A percentile compares a stretch with the other conserved stretches of the same genome.
phyloP scores from a whole-genome alignment of 257 asterid species.

The Scutellaria minor region DNA sequence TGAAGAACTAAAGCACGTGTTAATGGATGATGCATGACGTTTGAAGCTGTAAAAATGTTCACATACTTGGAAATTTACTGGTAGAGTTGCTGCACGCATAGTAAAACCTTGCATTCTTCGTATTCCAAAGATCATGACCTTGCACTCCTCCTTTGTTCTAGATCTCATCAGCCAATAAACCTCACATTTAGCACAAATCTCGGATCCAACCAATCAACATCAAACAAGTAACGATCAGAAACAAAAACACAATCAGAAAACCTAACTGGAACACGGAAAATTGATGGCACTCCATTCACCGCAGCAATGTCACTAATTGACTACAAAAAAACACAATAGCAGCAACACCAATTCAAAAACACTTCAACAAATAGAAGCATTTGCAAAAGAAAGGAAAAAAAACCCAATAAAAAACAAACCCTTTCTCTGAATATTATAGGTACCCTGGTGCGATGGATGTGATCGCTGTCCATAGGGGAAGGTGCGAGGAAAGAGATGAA shows the following conservation, averaged over 20 bases:
- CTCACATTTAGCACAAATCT: slow-evolving; percentile 46
- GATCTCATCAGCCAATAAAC: slow-evolving; percentile 50
- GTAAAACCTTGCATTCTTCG: slow-evolving; percentile 65
- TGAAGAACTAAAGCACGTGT: slow-evolving; percentile 19
- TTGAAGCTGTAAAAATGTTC: slow-evolving; percentile 21
- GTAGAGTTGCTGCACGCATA: slow-evolving; percentile 83
- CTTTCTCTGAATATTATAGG: slow-evolving; percentile 29
- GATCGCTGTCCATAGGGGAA: slow-evolving; percentile 61
- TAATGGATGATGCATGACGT: slow-evolving; percentile 5
- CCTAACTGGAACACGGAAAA: slow-evolving; percentile 67
- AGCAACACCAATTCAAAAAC: slow-evolving; percentile 30
- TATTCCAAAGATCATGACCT: slow-evolving; percentile 81
- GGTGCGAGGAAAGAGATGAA: slow-evolving; percentile 75
- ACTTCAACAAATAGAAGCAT: slow-evolving; percentile 18
- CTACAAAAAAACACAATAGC: slow-evolving; percentile 39
- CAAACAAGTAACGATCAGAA: slow-evolving; percentile 27
- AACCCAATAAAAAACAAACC: slow-evolving; percentile 29
- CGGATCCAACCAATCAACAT: slow-evolving; percentile 46
- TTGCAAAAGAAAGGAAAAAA: background rate
- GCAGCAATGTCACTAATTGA: slow-evolving; percentile 37
- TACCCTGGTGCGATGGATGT: slow-evolving; percentile 45
- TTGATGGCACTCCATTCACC: slow-evolving; percentile 36
- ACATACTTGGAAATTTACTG: slow-evolving; percentile 71
- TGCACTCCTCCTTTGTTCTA: slow-evolving; percentile 59
- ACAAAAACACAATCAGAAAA: slow-evolving; percentile 12